Conservation (phyloP, 1,284 basidiomycete species). For the Gymnopus androsaceus region DNA sequence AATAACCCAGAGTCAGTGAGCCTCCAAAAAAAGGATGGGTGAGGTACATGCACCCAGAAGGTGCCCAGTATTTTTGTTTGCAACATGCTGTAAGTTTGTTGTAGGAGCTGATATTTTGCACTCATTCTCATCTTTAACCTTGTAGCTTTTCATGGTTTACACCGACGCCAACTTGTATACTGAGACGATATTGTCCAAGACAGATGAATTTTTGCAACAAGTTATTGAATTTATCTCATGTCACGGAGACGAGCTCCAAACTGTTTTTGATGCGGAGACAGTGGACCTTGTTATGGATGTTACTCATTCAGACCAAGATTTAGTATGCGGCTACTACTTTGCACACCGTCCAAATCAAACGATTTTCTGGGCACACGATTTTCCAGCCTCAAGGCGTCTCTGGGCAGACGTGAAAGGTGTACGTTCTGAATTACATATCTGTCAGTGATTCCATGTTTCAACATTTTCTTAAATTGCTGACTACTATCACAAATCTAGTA, state of each 20-base stretch:
- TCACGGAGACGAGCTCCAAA: not conserved
- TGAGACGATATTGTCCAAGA: not conserved
- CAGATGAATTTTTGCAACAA: not conserved
- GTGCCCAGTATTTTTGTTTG: not conserved
- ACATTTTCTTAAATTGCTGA: not conserved
- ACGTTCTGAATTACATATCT: not conserved
- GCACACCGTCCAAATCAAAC: not conserved
- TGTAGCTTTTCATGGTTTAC: not conserved
- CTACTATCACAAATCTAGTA: not conserved
- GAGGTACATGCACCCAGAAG: not conserved
- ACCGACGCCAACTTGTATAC: not conserved
- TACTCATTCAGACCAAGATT: not conserved
- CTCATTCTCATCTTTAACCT: not conserved
- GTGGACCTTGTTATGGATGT: not conserved
- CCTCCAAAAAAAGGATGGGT: not conserved
- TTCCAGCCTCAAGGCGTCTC: not conserved
- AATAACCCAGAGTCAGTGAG: too few relatives aligned
- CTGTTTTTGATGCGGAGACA: not conserved
- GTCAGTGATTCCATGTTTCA: not conserved
- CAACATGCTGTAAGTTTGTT: not conserved
- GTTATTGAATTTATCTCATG: not conserved
- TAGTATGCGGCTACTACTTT: not conserved
- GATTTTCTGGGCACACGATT: not conserved
- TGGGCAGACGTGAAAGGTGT: not conserved
- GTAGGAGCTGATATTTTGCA: not conserved